These are phyloP conservation scores for Mesembryanthemum crystallinum DNA, from an alignment of 148 eudicot genomes.

Conservation along the genomic window DNA sequence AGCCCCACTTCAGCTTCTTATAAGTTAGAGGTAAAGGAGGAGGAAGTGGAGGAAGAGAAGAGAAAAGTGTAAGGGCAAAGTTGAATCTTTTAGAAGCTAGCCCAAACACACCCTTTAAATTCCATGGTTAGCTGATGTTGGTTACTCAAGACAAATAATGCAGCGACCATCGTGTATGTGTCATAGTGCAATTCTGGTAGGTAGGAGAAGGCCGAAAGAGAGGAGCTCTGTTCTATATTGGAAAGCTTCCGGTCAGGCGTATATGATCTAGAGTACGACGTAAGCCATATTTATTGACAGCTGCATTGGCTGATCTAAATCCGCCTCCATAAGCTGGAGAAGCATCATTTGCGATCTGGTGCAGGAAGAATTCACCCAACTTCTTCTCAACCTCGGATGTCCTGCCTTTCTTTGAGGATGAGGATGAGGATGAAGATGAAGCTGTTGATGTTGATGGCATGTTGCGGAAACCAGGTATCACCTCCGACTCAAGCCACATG, in stretches of 20 bases:
- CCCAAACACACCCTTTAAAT: background rate
- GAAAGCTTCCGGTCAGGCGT: constrained; percentile 69
- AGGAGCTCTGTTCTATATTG: constrained; percentile 34
- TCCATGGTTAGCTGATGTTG: constrained; percentile 26
- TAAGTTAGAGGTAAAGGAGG: too few species aligned
- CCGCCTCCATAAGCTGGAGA: constrained; percentile 95
- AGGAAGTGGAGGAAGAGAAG: too few species aligned
- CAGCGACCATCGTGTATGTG: constrained; percentile 5
- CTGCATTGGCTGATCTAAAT: constrained; percentile 79
- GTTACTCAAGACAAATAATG: background rate
- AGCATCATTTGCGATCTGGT: constrained; percentile 83
- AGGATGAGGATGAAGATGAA: constrained; percentile 41
- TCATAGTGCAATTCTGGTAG: constrained; percentile 13
- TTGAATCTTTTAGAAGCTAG: too few species aligned
- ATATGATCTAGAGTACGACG: constrained; percentile 79
- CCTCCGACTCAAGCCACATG: constrained; percentile 99
- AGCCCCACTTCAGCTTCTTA: too few species aligned
- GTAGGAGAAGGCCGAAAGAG: background rate
- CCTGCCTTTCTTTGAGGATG: constrained; percentile 79
- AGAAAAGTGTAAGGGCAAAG: too few species aligned
- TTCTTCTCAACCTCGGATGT: constrained; percentile 72
- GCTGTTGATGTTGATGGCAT: constrained; percentile 64
- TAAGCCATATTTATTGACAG: constrained; percentile 80
- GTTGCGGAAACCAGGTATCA: constrained; percentile 51
- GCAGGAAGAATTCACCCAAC: constrained; percentile 81